Base-by-base conservation (phyloP, 768 basidiomycete genomes). In the Lactifluus echinatus region DNA sequence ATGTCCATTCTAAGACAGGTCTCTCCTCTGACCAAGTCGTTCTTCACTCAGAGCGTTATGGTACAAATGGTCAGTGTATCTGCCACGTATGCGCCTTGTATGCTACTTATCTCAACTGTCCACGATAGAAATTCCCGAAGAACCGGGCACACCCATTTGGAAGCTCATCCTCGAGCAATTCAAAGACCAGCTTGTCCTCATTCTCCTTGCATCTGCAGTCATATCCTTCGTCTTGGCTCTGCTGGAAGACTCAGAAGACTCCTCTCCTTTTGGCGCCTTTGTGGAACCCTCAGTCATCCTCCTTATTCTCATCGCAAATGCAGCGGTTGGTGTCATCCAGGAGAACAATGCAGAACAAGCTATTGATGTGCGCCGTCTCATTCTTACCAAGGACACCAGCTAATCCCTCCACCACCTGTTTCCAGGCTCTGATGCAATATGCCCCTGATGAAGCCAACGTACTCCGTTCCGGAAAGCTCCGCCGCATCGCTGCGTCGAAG, bases 141-240 rank as follows among this genome's bases (percentile, higher is more conserved):
- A 94, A 10, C 86, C 90, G 0, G 74, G 90, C 3, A 96, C 95
- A 4, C 90, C 94, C 3, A 68, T 98, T 31, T 93, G 93, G 91
- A 80, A 91, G 67, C 83, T 98, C 59, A 87, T 99, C 58, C 79
- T 99, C n/a, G 93, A 96, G 64, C 95, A 99, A 73, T 99, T 99
- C 79, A 88, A 98, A 76, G 95, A 99, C 73, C 93, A 96, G 71
- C 82, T 99, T 28, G 95, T 99, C 40, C 85, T 99, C 61, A 98
- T 99, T 67, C 81, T 99, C 33, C 85, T 99, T 45, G 93, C 80
- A 2, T 96, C 93, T 1, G 95, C 95, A 12, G 84, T 89, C 44
- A 79, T 98, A 63, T 98, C 95, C 10, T 94, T 99, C 71, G 76
- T 94, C 14, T 77, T 99, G 39, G 95, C 95, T 8, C 71, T 95